Conservation (phyloP, 2,329 filamentous ascomycete genomes). For the Xylaria sp. region DNA sequence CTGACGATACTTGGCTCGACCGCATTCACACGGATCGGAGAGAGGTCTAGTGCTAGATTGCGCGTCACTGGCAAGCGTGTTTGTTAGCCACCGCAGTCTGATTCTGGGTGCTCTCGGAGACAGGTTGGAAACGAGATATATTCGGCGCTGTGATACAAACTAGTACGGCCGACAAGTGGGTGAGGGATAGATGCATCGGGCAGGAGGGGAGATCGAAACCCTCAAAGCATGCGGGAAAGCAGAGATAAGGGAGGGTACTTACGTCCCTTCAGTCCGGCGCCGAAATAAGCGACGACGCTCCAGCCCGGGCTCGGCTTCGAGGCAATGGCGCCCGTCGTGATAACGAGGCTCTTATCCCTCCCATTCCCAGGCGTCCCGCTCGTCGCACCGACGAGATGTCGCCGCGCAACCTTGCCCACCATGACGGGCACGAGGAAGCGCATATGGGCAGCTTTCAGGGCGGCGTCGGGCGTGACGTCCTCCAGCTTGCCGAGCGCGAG, state of each 20-base stretch:
- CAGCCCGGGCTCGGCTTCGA: conserved; percentile 30
- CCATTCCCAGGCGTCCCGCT: conserved; percentile 3
- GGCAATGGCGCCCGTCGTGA: conserved; percentile 37
- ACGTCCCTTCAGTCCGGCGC: conserved; percentile 32
- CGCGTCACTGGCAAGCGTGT: conserved; percentile 30
- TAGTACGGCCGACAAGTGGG: no score
- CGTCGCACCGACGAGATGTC: conserved; percentile 34
- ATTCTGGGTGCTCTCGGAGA: not conserved
- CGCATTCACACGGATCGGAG: conserved; percentile 39
- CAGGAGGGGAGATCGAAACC: not conserved
- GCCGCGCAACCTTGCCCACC: conserved; percentile 42
- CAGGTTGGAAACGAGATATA: not conserved
- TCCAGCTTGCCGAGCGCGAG: conserved; percentile 29
- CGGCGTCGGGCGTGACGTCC: conserved; percentile 36
- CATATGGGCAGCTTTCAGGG: conserved; percentile 38
- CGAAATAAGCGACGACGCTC: conserved; percentile 34
- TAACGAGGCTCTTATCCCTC: conserved; percentile 30
- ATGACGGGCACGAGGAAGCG: conserved; percentile 43
- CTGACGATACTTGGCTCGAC: conserved; percentile 39
- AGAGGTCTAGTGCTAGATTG: conserved; percentile 40
- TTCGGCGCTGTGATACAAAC: no score
- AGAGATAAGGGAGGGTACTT: not conserved
- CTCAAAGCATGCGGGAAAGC: no score
- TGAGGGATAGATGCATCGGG: not conserved
- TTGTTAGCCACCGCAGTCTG: not conserved